Percentiles rank a stretch among this genome's conserved stretches.
Conservation (phyloP, 495 filamentous ascomycete genomes). For the Aspergillus heteromorphus region DNA sequence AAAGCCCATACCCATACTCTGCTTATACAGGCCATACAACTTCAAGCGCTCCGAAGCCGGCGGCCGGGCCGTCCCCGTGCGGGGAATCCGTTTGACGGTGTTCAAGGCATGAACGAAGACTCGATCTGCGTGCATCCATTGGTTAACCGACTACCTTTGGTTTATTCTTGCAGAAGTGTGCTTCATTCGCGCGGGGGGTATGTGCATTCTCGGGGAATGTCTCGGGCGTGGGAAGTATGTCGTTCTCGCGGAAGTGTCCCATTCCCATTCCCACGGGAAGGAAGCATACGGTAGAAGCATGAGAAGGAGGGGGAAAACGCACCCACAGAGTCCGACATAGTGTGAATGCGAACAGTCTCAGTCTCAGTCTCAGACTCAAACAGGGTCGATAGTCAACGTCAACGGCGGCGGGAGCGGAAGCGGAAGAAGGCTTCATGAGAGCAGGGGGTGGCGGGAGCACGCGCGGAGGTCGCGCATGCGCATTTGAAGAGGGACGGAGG, state of each 20-base stretch:
- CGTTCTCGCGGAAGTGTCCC: no score
- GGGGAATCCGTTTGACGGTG: slow-evolving; percentile 95
- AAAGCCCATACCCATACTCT: slow-evolving; percentile 81
- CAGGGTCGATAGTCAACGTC: slow-evolving; percentile 33
- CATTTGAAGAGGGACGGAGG: no score
- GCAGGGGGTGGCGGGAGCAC: not conserved
- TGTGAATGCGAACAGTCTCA: slow-evolving; percentile 7
- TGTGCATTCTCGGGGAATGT: no score
- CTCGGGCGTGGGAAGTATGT: no score
- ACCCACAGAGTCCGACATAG: slow-evolving; percentile 55
- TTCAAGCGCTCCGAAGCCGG: slow-evolving; percentile 78
- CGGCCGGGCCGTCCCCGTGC: slow-evolving; percentile 82
- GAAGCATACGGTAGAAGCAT: no score
- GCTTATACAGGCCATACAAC: slow-evolving; percentile 97
- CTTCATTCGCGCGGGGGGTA: no score
- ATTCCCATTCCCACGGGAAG: no score
- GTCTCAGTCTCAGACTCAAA: no score
- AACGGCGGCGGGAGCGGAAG: not conserved
- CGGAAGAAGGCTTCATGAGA: no score
- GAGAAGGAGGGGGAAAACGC: slow-evolving; percentile 16
- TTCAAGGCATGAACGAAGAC: slow-evolving; percentile 98
- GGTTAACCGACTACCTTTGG: no score
- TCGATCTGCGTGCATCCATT: slow-evolving; percentile 56
- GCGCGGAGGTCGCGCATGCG: no score
- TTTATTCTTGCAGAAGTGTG: no score